These are phyloP conservation scores for Sergeia podlipaevii DNA, from an alignment of 208 protist genomes.

Conservation along the genomic window DNA sequence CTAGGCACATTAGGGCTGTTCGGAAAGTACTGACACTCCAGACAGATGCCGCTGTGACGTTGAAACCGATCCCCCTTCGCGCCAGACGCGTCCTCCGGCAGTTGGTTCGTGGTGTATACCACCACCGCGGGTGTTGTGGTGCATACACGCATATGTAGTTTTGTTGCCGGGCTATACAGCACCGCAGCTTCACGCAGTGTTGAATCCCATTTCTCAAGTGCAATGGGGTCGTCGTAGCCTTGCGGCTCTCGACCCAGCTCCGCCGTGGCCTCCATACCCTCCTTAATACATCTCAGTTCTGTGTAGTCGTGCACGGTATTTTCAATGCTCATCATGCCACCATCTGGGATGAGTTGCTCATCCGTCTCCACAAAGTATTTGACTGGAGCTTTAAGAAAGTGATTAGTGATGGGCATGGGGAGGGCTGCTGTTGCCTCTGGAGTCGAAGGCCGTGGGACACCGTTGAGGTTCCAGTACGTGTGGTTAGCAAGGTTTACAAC, in stretches of 20 bases:
- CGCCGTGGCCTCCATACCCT: conserved; percentile 49
- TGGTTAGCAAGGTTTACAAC: conserved; percentile 77
- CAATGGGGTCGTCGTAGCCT: conserved; percentile 76
- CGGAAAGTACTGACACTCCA: conserved; percentile 82
- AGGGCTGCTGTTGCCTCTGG: conserved; percentile 14
- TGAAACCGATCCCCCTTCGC: conserved; percentile 53
- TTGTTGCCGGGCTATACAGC: conserved; percentile 55
- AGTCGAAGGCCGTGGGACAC: conserved; percentile 25
- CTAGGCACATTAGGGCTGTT: conserved; percentile 57
- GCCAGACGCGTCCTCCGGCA: conserved; percentile 52
- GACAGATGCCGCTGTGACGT: conserved; percentile 45
- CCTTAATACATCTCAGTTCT: conserved; percentile 25
- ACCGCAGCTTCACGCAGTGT: conserved; percentile 59
- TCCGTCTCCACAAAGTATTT: conserved; percentile 48
- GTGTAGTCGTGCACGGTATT: conserved; percentile 60
- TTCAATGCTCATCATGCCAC: conserved; percentile 30
- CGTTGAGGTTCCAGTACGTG: conserved; percentile 84
- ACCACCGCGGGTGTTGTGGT: conserved; percentile 64
- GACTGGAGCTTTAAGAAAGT: conserved; percentile 42
- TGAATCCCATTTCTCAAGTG: conserved; percentile 68
- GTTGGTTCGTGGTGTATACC: conserved; percentile 63
- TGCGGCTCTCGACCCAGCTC: conserved; percentile 21
- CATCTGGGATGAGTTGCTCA: conserved; percentile 32
- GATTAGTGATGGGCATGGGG: conserved; percentile 46
- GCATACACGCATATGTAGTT: conserved; percentile 56